A percentile compares a stretch with the other conserved stretches of the same genome.
Conservation (phyloP, 2,329 filamentous ascomycete genomes). For the Cladophialophora exuberans region DNA sequence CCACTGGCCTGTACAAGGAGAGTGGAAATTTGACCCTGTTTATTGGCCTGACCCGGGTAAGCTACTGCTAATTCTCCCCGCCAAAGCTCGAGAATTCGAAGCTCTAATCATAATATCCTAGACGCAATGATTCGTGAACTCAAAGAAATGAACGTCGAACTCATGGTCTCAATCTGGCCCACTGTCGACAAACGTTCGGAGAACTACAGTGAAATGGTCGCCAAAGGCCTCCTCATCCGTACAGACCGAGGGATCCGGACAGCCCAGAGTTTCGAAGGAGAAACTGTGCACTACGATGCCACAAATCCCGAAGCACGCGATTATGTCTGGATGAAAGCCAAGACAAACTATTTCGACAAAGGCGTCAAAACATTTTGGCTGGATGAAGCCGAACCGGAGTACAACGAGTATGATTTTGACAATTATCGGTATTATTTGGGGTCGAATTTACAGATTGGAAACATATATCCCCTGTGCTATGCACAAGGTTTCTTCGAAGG, state of each 20-base stretch:
- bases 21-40: constrained; percentile 66
- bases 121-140: constrained; percentile 67
- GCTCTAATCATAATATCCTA: constrained; percentile 13
- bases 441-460: constrained; percentile 59
- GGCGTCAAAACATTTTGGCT: constrained; percentile 70
- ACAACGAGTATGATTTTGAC: constrained; percentile 67
- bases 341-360: constrained; percentile 62
- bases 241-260: constrained; percentile 62
- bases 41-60: constrained; percentile 67
- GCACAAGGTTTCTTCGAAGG: constrained; percentile 64
- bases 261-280: constrained; percentile 61
- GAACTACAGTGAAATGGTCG: constrained; percentile 65
- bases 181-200: constrained; percentile 63
- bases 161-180: constrained; percentile 73
- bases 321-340: constrained; percentile 63
- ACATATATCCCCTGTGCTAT: constrained; percentile 63
- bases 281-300: constrained; percentile 64
- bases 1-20: constrained; percentile 68
- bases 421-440: constrained; percentile 64
- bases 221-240: constrained; percentile 62
- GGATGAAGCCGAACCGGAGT: constrained; percentile 71
- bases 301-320: constrained; percentile 63
- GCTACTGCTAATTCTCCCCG: constrained; percentile 19
- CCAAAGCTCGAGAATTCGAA: not conserved
- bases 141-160: constrained; percentile 63